A percentile compares a stretch with the other conserved stretches of the same genome.
phyloP scores from a whole-genome alignment of 192 early-diverging fungal genomes.

The Rhizophagus sp. region DNA sequence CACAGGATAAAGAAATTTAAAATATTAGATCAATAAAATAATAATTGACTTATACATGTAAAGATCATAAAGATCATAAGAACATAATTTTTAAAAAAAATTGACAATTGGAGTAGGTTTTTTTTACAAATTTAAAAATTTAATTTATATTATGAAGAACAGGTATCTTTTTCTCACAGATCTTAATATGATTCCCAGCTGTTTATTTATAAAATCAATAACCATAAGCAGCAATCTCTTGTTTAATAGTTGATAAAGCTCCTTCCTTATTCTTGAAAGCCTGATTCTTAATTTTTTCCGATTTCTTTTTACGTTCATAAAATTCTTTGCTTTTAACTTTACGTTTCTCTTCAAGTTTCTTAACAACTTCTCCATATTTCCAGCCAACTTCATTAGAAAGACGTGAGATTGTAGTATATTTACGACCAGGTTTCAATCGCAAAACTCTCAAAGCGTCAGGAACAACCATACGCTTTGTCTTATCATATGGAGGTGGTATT shows the following conservation, averaged over 20 bases:
- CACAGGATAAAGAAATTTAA: too few species aligned
- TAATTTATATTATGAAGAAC: too few species aligned
- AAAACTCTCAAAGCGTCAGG: slow-evolving; percentile 97
- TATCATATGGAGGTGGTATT: slow-evolving; percentile 97
- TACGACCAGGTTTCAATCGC: slow-evolving; percentile 95
- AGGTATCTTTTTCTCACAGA: too few species aligned
- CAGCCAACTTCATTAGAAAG: slow-evolving; percentile 96
- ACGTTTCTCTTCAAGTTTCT: slow-evolving; percentile 97
- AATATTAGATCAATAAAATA: too few species aligned
- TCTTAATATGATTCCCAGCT: neutral
- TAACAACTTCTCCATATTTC: slow-evolving; percentile 99
- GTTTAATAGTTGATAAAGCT: slow-evolving; percentile 51
- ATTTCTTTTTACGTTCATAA: slow-evolving; percentile 91
- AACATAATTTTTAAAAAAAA: too few species aligned
- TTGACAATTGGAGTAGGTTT: too few species aligned
- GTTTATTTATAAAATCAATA: neutral
- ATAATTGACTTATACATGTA: too few species aligned
- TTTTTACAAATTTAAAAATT: too few species aligned
- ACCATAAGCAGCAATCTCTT: slow-evolving; percentile 42
- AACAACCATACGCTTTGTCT: slow-evolving; percentile 95
- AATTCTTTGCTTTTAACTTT: slow-evolving; percentile 91
- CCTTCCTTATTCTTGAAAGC: slow-evolving; percentile 45
- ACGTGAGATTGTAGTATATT: slow-evolving; percentile 75
- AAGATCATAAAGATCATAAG: too few species aligned
- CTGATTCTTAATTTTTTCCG: slow-evolving; percentile 66